These are phyloP conservation scores for Albophoma yamanashiensis DNA, from an alignment of 2,329 filamentous ascomycete genomes.

Conservation along the genomic window DNA sequence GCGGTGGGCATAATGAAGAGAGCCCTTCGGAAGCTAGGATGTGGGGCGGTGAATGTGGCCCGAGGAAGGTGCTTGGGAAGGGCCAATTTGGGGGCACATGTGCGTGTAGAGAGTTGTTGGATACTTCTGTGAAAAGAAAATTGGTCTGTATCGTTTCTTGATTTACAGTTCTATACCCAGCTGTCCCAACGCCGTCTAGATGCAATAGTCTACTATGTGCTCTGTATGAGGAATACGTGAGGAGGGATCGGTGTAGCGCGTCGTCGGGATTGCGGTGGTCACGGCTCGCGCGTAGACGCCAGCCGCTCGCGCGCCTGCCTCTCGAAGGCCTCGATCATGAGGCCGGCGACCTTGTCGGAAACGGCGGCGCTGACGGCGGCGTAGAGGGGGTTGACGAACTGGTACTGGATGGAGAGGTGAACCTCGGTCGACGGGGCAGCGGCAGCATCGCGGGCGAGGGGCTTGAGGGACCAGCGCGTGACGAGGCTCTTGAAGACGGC, in stretches of 20 bases:
- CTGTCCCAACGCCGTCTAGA: background rate
- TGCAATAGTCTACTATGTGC: background rate
- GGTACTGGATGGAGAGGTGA: constrained; percentile 64
- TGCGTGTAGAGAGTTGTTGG: background rate
- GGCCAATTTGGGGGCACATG: background rate
- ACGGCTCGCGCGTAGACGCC: background rate
- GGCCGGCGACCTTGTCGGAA: constrained; percentile 70
- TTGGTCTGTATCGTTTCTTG: background rate
- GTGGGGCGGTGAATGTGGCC: background rate
- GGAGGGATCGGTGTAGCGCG: background rate
- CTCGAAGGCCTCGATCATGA: constrained; percentile 94
- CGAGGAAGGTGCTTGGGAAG: background rate
- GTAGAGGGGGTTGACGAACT: constrained; percentile 85
- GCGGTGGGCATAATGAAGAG: constrained; percentile 7
- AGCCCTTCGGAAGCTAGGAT: background rate
- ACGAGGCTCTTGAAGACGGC: constrained; percentile 56
- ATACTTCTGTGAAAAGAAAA: background rate
- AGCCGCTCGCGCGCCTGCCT: constrained; percentile 51
- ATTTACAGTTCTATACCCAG: background rate
- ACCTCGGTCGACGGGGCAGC: constrained; percentile 51
- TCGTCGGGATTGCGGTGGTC: background rate
- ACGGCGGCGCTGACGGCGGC: constrained; percentile 70
- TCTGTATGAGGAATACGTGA: background rate
- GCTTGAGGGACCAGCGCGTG: constrained; percentile 58
- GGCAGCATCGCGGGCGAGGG: constrained; percentile 16